phyloP scores from a whole-genome alignment of 1,284 basidiomycete species.

The Trametes hirsuta region DNA sequence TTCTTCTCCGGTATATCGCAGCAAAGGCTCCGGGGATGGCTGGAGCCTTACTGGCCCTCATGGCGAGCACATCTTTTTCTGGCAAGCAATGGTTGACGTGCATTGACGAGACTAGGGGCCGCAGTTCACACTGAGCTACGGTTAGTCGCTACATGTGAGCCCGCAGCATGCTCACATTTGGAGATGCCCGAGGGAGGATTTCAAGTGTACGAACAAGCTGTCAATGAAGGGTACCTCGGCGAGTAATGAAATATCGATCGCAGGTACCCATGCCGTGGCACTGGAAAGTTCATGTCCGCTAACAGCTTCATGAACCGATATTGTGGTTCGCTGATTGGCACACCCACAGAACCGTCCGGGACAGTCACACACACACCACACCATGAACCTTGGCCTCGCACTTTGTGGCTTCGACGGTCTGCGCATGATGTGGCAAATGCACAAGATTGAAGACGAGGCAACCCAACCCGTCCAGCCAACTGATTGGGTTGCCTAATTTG shows the following conservation, averaged over 20 bases:
- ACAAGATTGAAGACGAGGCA: not conserved
- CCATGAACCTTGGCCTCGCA: not conserved
- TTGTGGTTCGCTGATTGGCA: not conserved
- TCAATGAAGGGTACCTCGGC: not conserved
- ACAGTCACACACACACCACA: no score
- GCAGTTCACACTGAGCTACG: no score
- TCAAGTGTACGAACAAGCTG: no score
- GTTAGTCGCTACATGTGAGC: no score
- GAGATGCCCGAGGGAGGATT: no score
- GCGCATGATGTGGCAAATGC: not conserved
- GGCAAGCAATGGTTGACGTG: no score
- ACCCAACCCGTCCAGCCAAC: not conserved
- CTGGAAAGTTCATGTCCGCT: not conserved
- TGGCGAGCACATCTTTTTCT: no score
- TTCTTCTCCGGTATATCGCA: not conserved
- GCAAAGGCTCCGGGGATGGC: not conserved
- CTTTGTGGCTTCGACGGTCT: not conserved
- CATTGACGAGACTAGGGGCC: no score
- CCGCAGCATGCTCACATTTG: no score
- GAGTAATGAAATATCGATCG: not conserved
- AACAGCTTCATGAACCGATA: not conserved
- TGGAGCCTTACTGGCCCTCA: not conserved
- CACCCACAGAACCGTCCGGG: no score
- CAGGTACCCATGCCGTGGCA: not conserved
- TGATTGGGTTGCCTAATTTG: constrained; percentile 12